A percentile compares a stretch with the other conserved stretches of the same genome.
These are phyloP conservation scores for Ceratorhiza oryzae-sativae DNA, from an alignment of 1,284 basidiomycete genomes.

Conservation along the genomic window DNA sequence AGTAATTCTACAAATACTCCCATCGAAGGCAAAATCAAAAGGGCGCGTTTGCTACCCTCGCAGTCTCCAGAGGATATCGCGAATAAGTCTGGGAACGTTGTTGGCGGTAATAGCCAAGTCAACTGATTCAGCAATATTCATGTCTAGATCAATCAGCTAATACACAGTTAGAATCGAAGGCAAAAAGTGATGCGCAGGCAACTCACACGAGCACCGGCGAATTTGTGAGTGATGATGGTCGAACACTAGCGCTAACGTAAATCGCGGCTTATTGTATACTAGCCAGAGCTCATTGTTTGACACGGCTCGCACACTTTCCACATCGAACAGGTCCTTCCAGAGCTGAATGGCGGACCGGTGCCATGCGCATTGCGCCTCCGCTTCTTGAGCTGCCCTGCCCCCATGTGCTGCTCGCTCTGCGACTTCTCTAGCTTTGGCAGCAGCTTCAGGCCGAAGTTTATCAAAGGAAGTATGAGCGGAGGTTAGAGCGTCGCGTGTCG, in stretches of 20 bases:
- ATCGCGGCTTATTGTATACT: constrained; percentile 28
- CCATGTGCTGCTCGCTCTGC: constrained; percentile 18
- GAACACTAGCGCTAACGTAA: constrained; percentile 31
- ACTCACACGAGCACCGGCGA: constrained; percentile 29
- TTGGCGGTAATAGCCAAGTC: constrained; percentile 32
- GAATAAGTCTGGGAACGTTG: constrained; percentile 28
- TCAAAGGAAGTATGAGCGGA: constrained; percentile 21
- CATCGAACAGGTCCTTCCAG: constrained; percentile 22
- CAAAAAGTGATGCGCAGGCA: no score
- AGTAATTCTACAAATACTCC: neutral
- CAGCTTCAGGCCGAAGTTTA: constrained; percentile 31
- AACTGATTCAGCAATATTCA: constrained; percentile 29
- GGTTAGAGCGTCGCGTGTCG: constrained; percentile 31
- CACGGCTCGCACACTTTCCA: constrained; percentile 31
- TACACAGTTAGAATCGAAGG: neutral
- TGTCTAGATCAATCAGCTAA: constrained; percentile 26
- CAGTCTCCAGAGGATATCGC: constrained; percentile 28
- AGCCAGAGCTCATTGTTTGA: constrained; percentile 36
- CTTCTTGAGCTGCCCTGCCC: constrained; percentile 17
- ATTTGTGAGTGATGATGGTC: constrained; percentile 34
- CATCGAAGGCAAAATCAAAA: neutral
- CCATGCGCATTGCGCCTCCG: constrained; percentile 32
- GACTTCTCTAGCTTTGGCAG: constrained; percentile 24
- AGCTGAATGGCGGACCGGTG: constrained; percentile 34
- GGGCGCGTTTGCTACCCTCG: neutral